Conservation (phyloP, 2,329 filamentous ascomycete genomes). For the Clarireedia monteithiana region DNA sequence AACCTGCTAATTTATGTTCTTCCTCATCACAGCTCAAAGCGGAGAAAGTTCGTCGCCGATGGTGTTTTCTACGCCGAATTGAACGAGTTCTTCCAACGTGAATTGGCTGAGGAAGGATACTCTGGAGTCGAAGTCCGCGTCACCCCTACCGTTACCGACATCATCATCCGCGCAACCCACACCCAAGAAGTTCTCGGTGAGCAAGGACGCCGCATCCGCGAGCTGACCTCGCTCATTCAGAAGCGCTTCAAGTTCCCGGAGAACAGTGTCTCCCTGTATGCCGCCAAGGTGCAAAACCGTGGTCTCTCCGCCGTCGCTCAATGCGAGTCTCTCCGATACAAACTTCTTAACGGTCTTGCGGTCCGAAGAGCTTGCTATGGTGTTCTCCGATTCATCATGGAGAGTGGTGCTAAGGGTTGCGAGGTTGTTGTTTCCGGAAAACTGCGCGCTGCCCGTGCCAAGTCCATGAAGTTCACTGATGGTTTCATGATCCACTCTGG, state of each 20-base stretch:
- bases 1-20: background rate
- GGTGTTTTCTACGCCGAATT: conserved; percentile 99
- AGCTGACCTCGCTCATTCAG: conserved; percentile 99
- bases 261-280: conserved; percentile 99
- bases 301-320: conserved; percentile 99
- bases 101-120: conserved; percentile 99
- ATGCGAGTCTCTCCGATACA: conserved; percentile 99
- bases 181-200: conserved; percentile 99
- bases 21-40: conserved; percentile 62
- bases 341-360: conserved; percentile 98
- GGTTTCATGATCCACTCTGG: conserved; percentile 99
- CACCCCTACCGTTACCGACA: conserved; percentile 90
- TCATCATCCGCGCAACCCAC: conserved; percentile 98
- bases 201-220: conserved; percentile 99
- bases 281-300: conserved; percentile 99
- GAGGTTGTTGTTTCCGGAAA: conserved; percentile 99
- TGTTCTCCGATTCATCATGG: conserved; percentile 99
- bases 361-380: conserved; percentile 99
- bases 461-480: conserved; percentile 99
- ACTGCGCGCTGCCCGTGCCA: conserved; percentile 96
- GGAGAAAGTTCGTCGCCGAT: conserved; percentile 92
- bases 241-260: conserved; percentile 99
- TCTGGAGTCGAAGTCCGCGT: conserved; percentile 99
- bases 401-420: conserved; percentile 98
- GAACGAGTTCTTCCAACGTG: conserved; percentile 99